Base-by-base conservation (phyloP, 2,329 filamentous ascomycete species). In the Colletotrichum cereale region DNA sequence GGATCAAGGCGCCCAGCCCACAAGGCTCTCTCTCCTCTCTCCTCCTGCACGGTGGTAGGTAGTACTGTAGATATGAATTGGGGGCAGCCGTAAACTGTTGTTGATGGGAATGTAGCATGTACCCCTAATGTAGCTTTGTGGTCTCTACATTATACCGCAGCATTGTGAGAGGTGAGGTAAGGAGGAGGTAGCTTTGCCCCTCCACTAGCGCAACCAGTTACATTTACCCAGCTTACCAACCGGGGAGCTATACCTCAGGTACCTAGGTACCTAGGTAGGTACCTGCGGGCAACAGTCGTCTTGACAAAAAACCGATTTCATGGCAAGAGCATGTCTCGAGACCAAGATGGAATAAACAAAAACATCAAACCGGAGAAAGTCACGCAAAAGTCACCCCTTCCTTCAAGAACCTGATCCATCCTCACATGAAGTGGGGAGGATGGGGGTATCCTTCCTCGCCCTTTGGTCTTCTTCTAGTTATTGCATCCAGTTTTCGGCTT, bases 391-490 rank as follows among this genome's bases (percentile, higher is more conserved):
- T 38, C 61, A 61, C 31, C 24, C 29, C 21, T 18, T 60, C 26
- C 24, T 34, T 24, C 29, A 42, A 52, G 29, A 55, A 42, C 47
- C 29, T 56, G 58, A 64, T 60, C 67, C 69, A 60, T 42, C 60
- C 64, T 71, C 69, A 72, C 47, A 69, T 72, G 69, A 44, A 72
- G 69, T 72, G 69, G 69, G 68, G 44, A 24, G 10, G 10, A 12
- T n/a, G 44, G 12, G 65, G n/a, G 48, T 60, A 12, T 40, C 14
- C n/a, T 52, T 31, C 26, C 47, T 26, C 36, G 60, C 47, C 44
- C 44, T 36, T 47, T 24, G 26, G n/a, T 29, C 5, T 52, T 10
- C 16, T 50, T 18, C 58, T 62, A 3, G 29, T 62, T 55, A n/a
- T 63, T 38, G 38, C 44, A 58, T 72, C 69, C 69, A 60, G 24